These are phyloP conservation scores for Leptographium procerum DNA, from an alignment of 2,329 filamentous ascomycete species.

Conservation along the genomic window DNA sequence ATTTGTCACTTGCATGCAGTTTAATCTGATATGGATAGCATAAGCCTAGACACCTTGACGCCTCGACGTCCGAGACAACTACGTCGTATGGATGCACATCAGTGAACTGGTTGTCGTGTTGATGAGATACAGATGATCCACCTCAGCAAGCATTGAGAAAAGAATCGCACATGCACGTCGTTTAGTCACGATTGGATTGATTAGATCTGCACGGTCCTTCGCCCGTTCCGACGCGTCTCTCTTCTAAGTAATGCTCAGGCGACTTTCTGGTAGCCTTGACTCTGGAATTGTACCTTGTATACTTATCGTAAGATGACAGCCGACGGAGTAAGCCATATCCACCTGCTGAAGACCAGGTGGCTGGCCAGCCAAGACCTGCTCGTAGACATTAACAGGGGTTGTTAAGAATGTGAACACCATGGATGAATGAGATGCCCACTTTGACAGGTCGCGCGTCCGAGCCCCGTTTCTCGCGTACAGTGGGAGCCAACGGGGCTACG, in stretches of 20 bases:
- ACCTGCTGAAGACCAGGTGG: neutral
- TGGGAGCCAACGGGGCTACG: neutral
- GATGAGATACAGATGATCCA: neutral
- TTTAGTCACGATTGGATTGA: constrained; percentile 1
- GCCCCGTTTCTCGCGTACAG: neutral
- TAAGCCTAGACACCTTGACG: neutral
- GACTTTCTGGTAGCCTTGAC: neutral
- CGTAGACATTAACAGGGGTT: neutral
- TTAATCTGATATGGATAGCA: neutral
- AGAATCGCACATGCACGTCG: neutral
- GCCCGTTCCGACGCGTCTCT: neutral
- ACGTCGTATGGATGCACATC: no score
- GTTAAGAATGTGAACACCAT: neutral
- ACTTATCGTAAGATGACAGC: neutral
- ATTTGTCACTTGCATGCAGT: neutral
- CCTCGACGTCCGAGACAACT: no score
- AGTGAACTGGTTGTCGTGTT: no score
- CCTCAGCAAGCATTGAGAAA: no score
- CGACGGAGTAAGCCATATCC: neutral
- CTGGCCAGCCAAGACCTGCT: neutral
- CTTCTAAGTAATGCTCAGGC: neutral
- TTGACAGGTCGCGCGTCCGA: neutral
- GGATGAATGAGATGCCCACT: neutral
- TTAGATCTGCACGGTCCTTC: neutral
- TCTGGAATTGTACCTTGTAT: neutral